Conservation (phyloP, 1,284 basidiomycete species). For the Takashimella koratensis region DNA sequence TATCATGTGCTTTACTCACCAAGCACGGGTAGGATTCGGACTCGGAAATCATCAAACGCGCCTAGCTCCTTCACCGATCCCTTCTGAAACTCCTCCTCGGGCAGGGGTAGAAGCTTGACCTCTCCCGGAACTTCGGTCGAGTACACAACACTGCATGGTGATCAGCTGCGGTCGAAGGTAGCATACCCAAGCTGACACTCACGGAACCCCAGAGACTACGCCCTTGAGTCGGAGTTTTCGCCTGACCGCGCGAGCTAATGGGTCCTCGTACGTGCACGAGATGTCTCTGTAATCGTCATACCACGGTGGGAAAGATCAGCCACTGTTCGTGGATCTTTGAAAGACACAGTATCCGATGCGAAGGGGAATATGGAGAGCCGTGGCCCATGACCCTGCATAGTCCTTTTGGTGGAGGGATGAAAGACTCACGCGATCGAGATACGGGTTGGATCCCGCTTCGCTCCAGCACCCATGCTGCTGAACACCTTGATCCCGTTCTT, state of each 20-base stretch:
- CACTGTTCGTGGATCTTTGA: too few species aligned
- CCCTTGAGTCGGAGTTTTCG: conserved; percentile 69
- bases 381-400: too few species aligned
- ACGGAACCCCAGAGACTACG: conserved; percentile 69
- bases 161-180: not conserved
- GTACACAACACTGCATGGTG: conserved; percentile 68
- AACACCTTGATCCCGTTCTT: conserved; percentile 78
- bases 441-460: conserved; percentile 90
- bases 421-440: conserved; percentile 69
- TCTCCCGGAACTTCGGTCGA: conserved; percentile 87
- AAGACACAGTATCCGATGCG: too few species aligned
- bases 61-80: conserved; percentile 87
- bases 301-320: too few species aligned
- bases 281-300: conserved; percentile 66
- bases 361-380: too few species aligned
- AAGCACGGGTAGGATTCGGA: conserved; percentile 49
- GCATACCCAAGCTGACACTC: conserved; percentile 9
- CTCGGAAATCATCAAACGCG: conserved; percentile 89
- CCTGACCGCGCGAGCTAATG: conserved; percentile 85
- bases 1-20: too few species aligned
- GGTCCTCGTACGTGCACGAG: conserved; percentile 88
- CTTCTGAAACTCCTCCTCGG: conserved; percentile 87
- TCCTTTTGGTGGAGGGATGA: not conserved
- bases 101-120: conserved; percentile 80
- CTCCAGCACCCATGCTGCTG: conserved; percentile 96